Evolutionary conservation across 768 basidiomycete species (phyloP).

Genomic region (Hebeloma cylindrosporum): DNA sequence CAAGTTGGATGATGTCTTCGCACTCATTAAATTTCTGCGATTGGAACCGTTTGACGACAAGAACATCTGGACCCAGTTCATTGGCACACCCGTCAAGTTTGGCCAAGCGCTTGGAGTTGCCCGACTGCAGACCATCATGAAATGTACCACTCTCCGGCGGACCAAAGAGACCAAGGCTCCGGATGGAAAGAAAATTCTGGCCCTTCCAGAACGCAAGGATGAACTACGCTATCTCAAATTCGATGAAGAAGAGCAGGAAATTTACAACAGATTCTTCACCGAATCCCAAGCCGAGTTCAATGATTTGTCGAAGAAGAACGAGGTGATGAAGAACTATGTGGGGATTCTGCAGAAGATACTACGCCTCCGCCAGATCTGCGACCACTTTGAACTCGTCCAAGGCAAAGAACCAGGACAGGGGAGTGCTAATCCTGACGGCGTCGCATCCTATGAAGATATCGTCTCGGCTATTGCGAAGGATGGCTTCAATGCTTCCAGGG

Average conservation of each 20-base stretch:
- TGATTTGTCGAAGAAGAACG: conserved; percentile 82
- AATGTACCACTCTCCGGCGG: conserved; percentile 91
- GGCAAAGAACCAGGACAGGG: conserved; percentile 55
- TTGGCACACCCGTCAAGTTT: conserved; percentile 90
- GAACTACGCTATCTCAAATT: conserved; percentile 85
- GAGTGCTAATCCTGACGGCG: conserved; percentile 40
- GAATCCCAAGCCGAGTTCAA: conserved; percentile 93
- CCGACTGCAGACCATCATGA: conserved; percentile 96
- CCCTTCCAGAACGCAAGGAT: conserved; percentile 89
- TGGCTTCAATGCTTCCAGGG: conserved; percentile 74
- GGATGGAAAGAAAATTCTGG: conserved; percentile 82
- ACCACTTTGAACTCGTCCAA: conserved; percentile 88
- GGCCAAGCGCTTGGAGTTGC: conserved; percentile 87
- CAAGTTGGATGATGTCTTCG: conserved; percentile 97
- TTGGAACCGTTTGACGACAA: conserved; percentile 93
- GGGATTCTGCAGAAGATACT: conserved; percentile 96
- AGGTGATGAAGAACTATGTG: conserved; percentile 98
- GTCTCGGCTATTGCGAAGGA: conserved; percentile 72
- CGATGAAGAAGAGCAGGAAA: conserved; percentile 73
- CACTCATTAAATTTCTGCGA: conserved; percentile 93
- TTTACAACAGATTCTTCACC: conserved; percentile 87
- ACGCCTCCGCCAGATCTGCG: conserved; percentile 95
- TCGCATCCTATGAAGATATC: conserved; percentile 75
- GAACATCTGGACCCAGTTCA: conserved; percentile 87
- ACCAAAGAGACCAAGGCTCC: conserved; percentile 87